Percentiles rank a stretch among this genome's conserved stretches.
phyloP scores from a whole-genome alignment of 371 early-diverging fungal genomes.

The Umbelopsis sp. region DNA sequence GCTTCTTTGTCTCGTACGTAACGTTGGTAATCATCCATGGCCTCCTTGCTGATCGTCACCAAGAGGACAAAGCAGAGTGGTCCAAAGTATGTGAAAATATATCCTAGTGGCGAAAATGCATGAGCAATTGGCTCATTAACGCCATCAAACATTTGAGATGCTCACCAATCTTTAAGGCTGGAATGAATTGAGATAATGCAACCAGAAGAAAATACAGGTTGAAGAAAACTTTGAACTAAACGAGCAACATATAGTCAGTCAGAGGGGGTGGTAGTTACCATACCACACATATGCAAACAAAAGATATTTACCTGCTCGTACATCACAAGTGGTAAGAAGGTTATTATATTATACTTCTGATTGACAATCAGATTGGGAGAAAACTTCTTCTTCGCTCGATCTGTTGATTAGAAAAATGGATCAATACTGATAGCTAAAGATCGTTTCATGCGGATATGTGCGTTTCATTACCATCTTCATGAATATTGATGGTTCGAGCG shows the following conservation, averaged over 20 bases:
- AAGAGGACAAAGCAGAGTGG: constrained; percentile 94
- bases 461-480: constrained; percentile 5
- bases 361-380: constrained; percentile 92
- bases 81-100: constrained; percentile 93
- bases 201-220: constrained; percentile 97
- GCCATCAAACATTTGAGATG: background rate
- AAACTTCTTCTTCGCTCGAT: constrained; percentile 61
- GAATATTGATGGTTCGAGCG: background rate
- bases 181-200: constrained; percentile 93
- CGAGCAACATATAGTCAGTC: constrained; percentile 2
- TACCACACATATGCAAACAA: background rate
- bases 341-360: constrained; percentile 93
- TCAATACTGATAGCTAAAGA: background rate
- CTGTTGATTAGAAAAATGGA: constrained; percentile 25
- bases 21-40: constrained; percentile 93
- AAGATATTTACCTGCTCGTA: constrained; percentile 80
- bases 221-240: constrained; percentile 94
- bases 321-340: constrained; percentile 92
- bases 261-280: background rate
- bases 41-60: constrained; percentile 97
- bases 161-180: constrained; percentile 81
- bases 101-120: constrained; percentile 57
- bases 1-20: constrained; percentile 92
- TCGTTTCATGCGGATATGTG: background rate
- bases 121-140: background rate